Percentiles rank a stretch among this genome's conserved stretches.
Evolutionary conservation across 1,284 basidiomycete species (phyloP).

Genomic region (Cryptococcus wingfieldii): DNA sequence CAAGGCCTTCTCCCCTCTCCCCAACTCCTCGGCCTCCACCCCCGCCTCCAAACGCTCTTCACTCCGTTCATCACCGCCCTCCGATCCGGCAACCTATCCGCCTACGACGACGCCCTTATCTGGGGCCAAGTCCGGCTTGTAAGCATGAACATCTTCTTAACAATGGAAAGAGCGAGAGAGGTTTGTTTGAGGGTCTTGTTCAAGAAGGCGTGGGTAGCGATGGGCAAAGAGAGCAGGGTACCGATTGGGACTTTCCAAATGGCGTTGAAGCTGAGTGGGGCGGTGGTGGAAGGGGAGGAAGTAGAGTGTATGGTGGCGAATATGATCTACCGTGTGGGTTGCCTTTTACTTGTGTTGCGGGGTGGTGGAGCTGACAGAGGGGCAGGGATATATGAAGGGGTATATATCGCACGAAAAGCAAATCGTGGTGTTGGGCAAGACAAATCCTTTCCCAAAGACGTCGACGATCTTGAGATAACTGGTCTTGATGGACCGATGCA

Average conservation of each 20-base stretch:
- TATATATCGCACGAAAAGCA: slow-evolving; percentile 95
- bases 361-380: background rate
- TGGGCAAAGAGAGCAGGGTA: slow-evolving; percentile 67
- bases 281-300: slow-evolving; percentile 60
- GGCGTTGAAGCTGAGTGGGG: slow-evolving; percentile 63
- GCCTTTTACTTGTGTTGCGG: background rate
- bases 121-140: slow-evolving; percentile 66
- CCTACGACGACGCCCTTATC: slow-evolving; percentile 73
- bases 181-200: slow-evolving; percentile 80
- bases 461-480: slow-evolving; percentile 25
- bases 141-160: slow-evolving; percentile 76
- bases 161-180: slow-evolving; percentile 82
- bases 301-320: slow-evolving; percentile 91
- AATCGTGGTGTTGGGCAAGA: slow-evolving; percentile 80
- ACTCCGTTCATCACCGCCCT: slow-evolving; percentile 75
- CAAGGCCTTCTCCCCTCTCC: slow-evolving; percentile 75
- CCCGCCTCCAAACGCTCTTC: slow-evolving; percentile 69
- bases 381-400: slow-evolving; percentile 77
- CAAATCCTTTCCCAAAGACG: slow-evolving; percentile 71
- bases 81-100: slow-evolving; percentile 66
- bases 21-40: slow-evolving; percentile 65
- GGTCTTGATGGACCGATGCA: too few species aligned
- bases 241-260: slow-evolving; percentile 71
- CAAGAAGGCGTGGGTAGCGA: slow-evolving; percentile 78
- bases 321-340: slow-evolving; percentile 72